A percentile compares a stretch with the other conserved stretches of the same genome.
Conservation (phyloP, 1,284 basidiomycete species). For the Mycena citricolor region DNA sequence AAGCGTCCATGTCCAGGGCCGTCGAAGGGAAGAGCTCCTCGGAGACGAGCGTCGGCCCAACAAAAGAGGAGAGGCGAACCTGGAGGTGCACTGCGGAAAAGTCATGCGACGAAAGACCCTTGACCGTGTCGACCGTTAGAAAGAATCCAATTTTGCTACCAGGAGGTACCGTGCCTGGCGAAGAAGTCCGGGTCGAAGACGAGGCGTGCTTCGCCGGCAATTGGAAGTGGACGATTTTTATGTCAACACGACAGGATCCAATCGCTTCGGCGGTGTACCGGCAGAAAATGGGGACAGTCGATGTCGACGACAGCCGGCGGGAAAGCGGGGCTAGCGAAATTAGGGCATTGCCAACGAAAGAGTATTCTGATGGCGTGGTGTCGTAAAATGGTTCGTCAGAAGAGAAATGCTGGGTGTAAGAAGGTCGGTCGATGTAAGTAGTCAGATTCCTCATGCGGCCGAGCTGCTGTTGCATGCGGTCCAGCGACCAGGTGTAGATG, state of each 20-base stretch:
- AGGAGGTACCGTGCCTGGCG: slow-evolving; percentile 62
- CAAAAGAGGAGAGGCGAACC: slow-evolving; percentile 77
- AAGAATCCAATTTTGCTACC: slow-evolving; percentile 83
- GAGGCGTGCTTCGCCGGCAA: slow-evolving; percentile 57
- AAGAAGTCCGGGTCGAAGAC: slow-evolving; percentile 66
- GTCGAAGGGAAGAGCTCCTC: slow-evolving; percentile 85
- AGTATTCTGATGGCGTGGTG: slow-evolving; percentile 79
- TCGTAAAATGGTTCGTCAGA: slow-evolving; percentile 93
- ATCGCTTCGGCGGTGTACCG: slow-evolving; percentile 92
- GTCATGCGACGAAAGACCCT: slow-evolving; percentile 84
- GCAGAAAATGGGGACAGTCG: slow-evolving; percentile 84
- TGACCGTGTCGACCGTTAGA: slow-evolving; percentile 81
- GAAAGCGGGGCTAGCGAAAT: slow-evolving; percentile 83
- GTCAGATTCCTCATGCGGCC: slow-evolving; percentile 93
- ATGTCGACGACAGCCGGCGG: slow-evolving; percentile 73
- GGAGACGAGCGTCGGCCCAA: slow-evolving; percentile 64
- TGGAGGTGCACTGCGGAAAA: slow-evolving; percentile 84
- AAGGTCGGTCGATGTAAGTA: slow-evolving; percentile 90
- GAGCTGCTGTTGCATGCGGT: slow-evolving; percentile 85
- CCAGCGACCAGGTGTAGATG: slow-evolving; percentile 89
- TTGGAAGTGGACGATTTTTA: slow-evolving; percentile 76
- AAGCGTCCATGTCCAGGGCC: slow-evolving; percentile 71
- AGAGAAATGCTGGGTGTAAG: slow-evolving; percentile 91
- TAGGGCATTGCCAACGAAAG: slow-evolving; percentile 87
- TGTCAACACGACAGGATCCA: slow-evolving; percentile 84